phyloP scores from a whole-genome alignment of 768 basidiomycete species.

The Naganishia vishniacii region DNA sequence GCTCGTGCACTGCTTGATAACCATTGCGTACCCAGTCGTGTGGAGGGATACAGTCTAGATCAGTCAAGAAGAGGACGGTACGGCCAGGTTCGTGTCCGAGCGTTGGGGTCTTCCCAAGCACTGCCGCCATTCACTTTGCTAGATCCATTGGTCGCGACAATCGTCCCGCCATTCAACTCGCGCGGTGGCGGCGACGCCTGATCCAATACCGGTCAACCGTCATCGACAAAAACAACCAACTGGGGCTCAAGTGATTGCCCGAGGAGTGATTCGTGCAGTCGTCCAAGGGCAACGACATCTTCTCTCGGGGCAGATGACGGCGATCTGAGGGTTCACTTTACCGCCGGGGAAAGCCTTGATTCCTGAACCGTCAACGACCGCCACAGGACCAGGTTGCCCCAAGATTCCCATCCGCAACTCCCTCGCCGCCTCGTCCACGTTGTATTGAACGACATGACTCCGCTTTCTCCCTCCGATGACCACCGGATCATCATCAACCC shows the following conservation, averaged over 20 bases:
- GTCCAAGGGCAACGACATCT: neutral
- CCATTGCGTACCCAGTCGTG: neutral
- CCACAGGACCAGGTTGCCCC: neutral
- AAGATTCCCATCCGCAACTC: neutral
- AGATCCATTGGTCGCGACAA: neutral
- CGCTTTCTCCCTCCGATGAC: neutral
- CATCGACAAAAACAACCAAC: neutral
- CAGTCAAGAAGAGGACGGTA: neutral
- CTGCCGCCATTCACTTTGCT: no score
- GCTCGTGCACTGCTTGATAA: neutral
- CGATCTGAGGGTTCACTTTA: neutral
- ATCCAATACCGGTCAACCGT: neutral
- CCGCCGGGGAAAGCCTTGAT: neutral
- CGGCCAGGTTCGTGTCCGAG: conserved; percentile 2
- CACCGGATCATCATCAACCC: neutral
- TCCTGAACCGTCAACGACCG: neutral
- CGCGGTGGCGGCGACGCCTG: neutral
- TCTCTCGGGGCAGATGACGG: neutral
- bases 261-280: neutral
- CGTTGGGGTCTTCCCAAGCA: no score
- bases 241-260: neutral
- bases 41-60: conserved; percentile 3
- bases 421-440: neutral
- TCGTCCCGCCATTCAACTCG: no score
- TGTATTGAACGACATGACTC: neutral